Conservation (phyloP, 2,329 filamentous ascomycete species). For the Aschersonia sp. region DNA sequence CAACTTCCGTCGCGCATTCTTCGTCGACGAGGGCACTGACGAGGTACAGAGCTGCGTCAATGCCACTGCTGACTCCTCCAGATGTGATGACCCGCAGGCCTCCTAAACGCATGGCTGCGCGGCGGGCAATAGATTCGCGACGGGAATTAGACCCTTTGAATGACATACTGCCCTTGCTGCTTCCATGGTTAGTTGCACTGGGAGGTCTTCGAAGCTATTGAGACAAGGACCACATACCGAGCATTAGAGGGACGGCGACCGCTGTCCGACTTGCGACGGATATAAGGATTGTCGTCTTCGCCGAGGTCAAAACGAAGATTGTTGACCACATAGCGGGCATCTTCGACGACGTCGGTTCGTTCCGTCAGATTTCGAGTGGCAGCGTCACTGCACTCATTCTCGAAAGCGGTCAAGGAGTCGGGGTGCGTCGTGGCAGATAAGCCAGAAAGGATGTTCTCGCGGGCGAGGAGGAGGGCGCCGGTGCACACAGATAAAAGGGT, state of each 20-base stretch:
- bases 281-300: conserved; percentile 73
- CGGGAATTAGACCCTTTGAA: conserved; percentile 61
- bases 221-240: conserved; percentile 28
- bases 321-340: conserved; percentile 75
- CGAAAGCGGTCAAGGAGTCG: conserved; percentile 65
- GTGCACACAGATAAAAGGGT: conserved; percentile 71
- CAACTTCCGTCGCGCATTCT: conserved; percentile 61
- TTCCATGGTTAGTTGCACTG: not conserved
- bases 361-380: conserved; percentile 56
- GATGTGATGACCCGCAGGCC: conserved; percentile 63
- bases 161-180: conserved; percentile 70
- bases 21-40: conserved; percentile 71
- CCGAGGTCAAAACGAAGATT: conserved; percentile 78
- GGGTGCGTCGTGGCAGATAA: conserved; percentile 73
- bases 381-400: conserved; percentile 66
- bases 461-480: conserved; percentile 62
- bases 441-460: conserved; percentile 64
- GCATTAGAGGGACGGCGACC: conserved; percentile 46
- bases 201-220: not conserved
- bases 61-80: conserved; percentile 63
- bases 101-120: conserved; percentile 59
- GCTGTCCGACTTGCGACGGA: conserved; percentile 58
- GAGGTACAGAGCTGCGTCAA: conserved; percentile 76
- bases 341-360: conserved; percentile 71
- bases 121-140: conserved; percentile 67